Conservation (phyloP, 805 yeast genomes). For the Starmerella stigmatis region DNA sequence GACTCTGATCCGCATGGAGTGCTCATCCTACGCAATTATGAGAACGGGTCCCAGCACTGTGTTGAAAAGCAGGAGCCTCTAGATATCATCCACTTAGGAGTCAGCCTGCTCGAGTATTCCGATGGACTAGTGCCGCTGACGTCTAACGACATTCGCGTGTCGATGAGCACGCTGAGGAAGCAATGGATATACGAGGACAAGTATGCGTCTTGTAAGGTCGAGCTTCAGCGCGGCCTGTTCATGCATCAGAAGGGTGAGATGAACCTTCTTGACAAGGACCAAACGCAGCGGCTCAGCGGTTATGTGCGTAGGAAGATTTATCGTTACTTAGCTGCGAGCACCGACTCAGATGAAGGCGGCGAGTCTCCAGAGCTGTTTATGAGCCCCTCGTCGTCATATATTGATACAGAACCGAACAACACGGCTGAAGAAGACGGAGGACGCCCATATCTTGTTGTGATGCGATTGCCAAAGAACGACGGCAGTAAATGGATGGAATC, state of each 20-base stretch:
- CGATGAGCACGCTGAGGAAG: constrained; percentile 28
- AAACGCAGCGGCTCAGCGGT: constrained; percentile 15
- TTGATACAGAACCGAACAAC: no score
- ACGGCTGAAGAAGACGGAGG: no score
- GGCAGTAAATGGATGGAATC: no score
- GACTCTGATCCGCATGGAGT: constrained; percentile 62
- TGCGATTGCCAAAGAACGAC: no score
- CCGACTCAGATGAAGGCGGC: no score
- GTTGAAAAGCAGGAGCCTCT: constrained; percentile 14
- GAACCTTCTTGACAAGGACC: constrained; percentile 33
- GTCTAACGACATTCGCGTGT: constrained; percentile 29
- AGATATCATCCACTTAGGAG: constrained; percentile 34
- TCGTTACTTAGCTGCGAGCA: background rate
- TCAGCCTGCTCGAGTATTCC: constrained; percentile 34
- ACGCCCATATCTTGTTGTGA: no score
- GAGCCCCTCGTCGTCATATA: no score
- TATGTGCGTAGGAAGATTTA: constrained; percentile 20
- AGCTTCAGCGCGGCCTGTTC: constrained; percentile 44
- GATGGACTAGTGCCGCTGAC: constrained; percentile 29
- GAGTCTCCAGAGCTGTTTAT: no score
- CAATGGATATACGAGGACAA: constrained; percentile 22
- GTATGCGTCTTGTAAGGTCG: constrained; percentile 32
- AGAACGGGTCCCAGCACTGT: constrained; percentile 23
- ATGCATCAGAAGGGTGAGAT: constrained; percentile 49
- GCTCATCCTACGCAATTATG: constrained; percentile 37